phyloP scores from a whole-genome alignment of 441 rosid species.

The Macaranga tanarius region DNA sequence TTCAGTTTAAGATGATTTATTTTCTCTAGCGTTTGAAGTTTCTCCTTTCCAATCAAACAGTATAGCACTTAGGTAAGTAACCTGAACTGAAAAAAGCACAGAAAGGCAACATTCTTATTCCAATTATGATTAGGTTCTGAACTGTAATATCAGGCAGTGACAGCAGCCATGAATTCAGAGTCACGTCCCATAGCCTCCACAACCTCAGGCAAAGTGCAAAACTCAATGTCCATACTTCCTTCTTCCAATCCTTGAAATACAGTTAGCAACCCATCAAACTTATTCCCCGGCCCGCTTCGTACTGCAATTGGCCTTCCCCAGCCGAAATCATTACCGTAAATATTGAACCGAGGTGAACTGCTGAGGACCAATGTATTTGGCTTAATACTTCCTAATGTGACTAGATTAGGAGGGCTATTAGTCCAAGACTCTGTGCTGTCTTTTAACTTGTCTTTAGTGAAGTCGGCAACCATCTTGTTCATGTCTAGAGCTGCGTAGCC shows the following conservation, averaged over 20 bases:
- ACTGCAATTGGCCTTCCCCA: conserved; percentile 47
- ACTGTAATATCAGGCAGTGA: not conserved
- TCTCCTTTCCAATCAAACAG: not conserved
- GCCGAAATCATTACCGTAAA: conserved; percentile 46
- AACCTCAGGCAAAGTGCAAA: conserved; percentile 16
- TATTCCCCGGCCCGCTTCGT: conserved; percentile 23
- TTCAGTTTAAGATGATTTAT: not conserved
- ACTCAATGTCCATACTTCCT: conserved; percentile 42
- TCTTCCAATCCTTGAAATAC: conserved; percentile 29
- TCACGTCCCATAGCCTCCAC: conserved; percentile 21
- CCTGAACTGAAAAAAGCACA: no score
- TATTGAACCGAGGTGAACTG: conserved; percentile 39
- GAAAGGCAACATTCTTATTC: no score
- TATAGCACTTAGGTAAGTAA: no score
- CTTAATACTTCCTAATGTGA: not conserved
- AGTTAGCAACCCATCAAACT: conserved; percentile 18
- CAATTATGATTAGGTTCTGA: no score
- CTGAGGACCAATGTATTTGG: not conserved
- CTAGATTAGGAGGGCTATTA: conserved; percentile 7
- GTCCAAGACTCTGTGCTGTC: conserved; percentile 17
- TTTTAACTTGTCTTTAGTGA: conserved; percentile 1
- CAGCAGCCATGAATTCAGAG: conserved; percentile 22
- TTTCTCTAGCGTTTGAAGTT: not conserved
- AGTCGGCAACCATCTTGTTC: conserved; percentile 17
- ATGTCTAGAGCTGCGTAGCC: conserved; percentile 16